Evolutionary conservation across 1,284 basidiomycete species (phyloP), one percentile per base, ranked within the genome.

Genomic region (Boletus semigastroideus): DNA sequence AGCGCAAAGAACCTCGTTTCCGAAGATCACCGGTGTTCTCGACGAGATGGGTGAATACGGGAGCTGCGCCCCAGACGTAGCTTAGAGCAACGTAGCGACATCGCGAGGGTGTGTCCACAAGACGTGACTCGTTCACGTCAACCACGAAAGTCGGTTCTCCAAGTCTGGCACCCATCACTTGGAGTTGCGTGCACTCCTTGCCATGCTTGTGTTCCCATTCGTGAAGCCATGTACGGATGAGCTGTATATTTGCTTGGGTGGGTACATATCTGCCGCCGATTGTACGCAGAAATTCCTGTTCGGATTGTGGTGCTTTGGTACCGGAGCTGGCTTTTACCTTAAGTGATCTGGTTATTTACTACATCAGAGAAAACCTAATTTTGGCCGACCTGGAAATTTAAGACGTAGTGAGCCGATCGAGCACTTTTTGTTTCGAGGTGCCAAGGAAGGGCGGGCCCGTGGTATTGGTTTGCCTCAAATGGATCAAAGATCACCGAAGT

Each of bases 71-170:
- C 64, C 64, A 63, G 31, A 63, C 53, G 31, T 64, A 56, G 49
- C 63, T 59, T 14, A 67, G 22, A 28, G 55, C 22, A 27, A 67
- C 46, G 20, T 61, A 63, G 13, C 58, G 62, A 41, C 56, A 61
- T 14, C 11, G 37, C 1, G 52, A 22, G 1, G 59, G 52, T 2
- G 57, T 60, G 1, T 50, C 34, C 33, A 55, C 62, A 5, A 61
- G 20, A 37, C 62, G 60, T 1, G 51, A 61, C 3, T 52, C 10
- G n/a, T 39, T 25, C 12, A 62, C 59, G 9, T 61, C 59, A 2
- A 63, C 13, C 11, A 63, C 51, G 12, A 63, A 51, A 10, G 34
- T 42, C 2, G 52, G 48, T 8, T 25, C 33, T 22, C 14, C n/a
- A n/a, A n/a, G n/a, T n/a, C n/a, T 43, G 19, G 25, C 12, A 22